Evolutionary conservation across 2,329 filamentous ascomycete genomes (phyloP).

Genomic region (Paracorniculantispora psalliotae): DNA sequence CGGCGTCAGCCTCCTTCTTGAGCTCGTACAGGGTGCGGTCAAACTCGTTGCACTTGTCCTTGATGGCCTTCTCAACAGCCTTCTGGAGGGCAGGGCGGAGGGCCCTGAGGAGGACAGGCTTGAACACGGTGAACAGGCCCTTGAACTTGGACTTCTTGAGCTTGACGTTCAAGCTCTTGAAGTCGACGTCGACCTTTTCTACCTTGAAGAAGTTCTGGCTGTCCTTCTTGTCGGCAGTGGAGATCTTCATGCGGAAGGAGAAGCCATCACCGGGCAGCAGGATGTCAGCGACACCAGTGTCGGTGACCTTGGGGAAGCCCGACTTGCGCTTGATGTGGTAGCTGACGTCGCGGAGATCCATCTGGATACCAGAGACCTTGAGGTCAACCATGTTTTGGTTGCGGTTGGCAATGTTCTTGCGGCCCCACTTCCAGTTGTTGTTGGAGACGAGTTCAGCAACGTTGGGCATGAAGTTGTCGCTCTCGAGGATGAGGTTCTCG

Average conservation of each 20-base stretch:
- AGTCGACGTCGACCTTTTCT: conserved; percentile 77
- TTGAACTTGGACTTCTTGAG: conserved; percentile 95
- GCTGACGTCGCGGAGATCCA: conserved; percentile 84
- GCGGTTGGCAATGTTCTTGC: conserved; percentile 78
- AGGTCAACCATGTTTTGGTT: conserved; percentile 79
- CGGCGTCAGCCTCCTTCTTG: conserved; percentile 76
- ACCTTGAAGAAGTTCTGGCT: conserved; percentile 88
- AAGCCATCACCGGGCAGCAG: conserved; percentile 82
- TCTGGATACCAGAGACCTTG: conserved; percentile 83
- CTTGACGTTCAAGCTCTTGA: conserved; percentile 81
- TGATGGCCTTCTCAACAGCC: conserved; percentile 83
- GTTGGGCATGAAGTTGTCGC: conserved; percentile 95
- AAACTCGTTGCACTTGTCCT: conserved; percentile 70
- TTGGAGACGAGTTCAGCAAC: conserved; percentile 82
- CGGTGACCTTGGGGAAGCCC: conserved; percentile 82
- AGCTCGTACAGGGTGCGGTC: conserved; percentile 71
- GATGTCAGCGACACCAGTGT: conserved; percentile 84
- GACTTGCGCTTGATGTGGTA: conserved; percentile 95
- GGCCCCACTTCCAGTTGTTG: conserved; percentile 92
- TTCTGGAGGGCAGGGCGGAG: conserved; percentile 82
- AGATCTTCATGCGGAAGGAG: conserved; percentile 85
- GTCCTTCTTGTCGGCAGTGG: conserved; percentile 72
- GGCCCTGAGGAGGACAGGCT: conserved; percentile 79
- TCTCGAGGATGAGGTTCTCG: conserved; percentile 92
- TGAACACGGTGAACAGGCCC: conserved; percentile 78